Evolutionary conservation across 179 eudicot species (phyloP), one percentile per base, ranked within the genome.

Genomic region (Beta corolliflora): DNA sequence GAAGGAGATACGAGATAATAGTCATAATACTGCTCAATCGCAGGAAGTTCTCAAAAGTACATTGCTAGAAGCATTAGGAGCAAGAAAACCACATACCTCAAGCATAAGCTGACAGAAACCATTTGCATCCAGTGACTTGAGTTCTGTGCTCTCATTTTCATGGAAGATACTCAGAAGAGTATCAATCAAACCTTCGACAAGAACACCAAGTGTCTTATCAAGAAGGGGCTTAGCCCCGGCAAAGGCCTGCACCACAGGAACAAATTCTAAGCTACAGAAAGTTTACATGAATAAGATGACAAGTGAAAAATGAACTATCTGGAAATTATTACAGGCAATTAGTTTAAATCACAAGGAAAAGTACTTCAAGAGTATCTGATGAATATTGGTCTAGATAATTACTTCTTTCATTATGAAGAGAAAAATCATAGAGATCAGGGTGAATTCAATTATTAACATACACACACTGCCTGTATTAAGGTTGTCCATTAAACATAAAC

Each of bases 61-160:
- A 53, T 11, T 16, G 66, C 56, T n/a, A 48, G 7, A 41, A 59
- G 68, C 12, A 46, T 45, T 77, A 16, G 66, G 19, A 63, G 66
- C 67, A 54, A 52, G 48, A 66, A 41, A 65, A 48, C 12, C 59
- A 71, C 70, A 59, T 85, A 96, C 99, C 98, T 96, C 99, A 78
- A 96, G 91, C 98, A 93, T 96, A 77, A 96, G 97, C 89, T 93
- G 99, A 84, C 92, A 93, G 82, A 91, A 96, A 84, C 99, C 99
- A 88, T 92, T 96, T 71, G 97, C 88, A 86, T 96, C 99, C 83
- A 96, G 81, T 48, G 89, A 83, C 85, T 86, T 89, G 44, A 96
- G 91, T 79, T 96, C 97, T 79, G 85, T 86, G 83, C 79, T 80
- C 84, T 86, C 83, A 65, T 89, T 89, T 87, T 94, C 99, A 82